These are phyloP conservation scores for Sporothrix luriei DNA, from an alignment of 2,329 filamentous ascomycete species.

Conservation along the genomic window DNA sequence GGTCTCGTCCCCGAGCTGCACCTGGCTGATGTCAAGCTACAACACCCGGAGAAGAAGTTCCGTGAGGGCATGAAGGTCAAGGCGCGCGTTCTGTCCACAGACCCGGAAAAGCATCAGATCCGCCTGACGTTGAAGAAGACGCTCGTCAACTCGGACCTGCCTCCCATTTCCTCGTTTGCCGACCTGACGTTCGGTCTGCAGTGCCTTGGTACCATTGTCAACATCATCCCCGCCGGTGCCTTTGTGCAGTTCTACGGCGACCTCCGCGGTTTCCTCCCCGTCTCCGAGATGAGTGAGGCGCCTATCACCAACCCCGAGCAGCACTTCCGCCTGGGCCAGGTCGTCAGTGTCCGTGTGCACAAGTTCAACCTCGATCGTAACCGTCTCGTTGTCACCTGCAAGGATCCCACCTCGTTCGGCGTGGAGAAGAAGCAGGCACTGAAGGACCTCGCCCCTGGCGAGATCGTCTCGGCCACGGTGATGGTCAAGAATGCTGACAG, in stretches of 20 bases:
- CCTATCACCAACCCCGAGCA: slow-evolving; percentile 86
- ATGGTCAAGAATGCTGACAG: slow-evolving; percentile 79
- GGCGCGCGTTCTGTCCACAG: slow-evolving; percentile 78
- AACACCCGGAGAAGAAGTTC: slow-evolving; percentile 96
- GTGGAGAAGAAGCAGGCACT: slow-evolving; percentile 75
- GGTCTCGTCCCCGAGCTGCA: slow-evolving; percentile 89
- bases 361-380: slow-evolving; percentile 71
- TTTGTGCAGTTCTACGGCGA: slow-evolving; percentile 89
- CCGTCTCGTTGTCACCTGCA: slow-evolving; percentile 87
- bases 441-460: slow-evolving; percentile 71
- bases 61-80: slow-evolving; percentile 82
- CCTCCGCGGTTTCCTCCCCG: slow-evolving; percentile 83
- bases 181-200: slow-evolving; percentile 73
- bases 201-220: slow-evolving; percentile 83
- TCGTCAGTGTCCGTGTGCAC: slow-evolving; percentile 86
- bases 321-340: slow-evolving; percentile 88
- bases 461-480: slow-evolving; percentile 75
- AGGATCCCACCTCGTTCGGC: slow-evolving; percentile 78
- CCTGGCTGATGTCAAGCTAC: slow-evolving; percentile 81
- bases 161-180: slow-evolving; percentile 77
- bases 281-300: slow-evolving; percentile 97
- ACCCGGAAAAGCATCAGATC: slow-evolving; percentile 74
- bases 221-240: slow-evolving; percentile 75
- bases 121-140: slow-evolving; percentile 93
- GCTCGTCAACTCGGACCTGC: slow-evolving; percentile 82